These are phyloP conservation scores for Salpingoeca rosetta DNA, from an alignment of 78 protist genomes.

Conservation along the genomic window DNA sequence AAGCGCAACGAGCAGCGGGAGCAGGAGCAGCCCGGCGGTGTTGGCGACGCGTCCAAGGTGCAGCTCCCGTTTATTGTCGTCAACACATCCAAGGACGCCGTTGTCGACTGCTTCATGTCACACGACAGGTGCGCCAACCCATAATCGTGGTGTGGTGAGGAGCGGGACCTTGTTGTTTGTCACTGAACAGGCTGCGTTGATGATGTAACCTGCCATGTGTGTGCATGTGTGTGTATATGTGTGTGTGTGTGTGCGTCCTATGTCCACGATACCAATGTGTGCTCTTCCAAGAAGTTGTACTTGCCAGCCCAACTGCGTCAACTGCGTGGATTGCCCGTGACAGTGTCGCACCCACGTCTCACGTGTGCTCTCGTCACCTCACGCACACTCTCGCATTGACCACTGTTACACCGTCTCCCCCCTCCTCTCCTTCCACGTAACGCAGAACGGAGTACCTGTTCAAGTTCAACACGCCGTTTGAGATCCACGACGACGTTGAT, in stretches of 20 bases:
- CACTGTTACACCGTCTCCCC: no score
- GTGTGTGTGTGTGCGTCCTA: no score
- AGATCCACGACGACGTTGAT: conserved; percentile 68
- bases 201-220: no score
- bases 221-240: no score
- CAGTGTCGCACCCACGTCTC: no score
- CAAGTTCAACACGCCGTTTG: conserved; percentile 66
- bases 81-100: conserved; percentile 52
- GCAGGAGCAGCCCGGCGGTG: neutral
- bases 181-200: neutral
- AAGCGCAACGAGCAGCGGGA: conserved; percentile 14
- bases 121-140: conserved; percentile 39
- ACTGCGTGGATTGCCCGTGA: no score
- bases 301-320: no score
- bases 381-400: no score
- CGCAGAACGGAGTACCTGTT: conserved; percentile 50
- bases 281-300: no score
- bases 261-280: no score
- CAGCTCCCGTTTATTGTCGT: conserved; percentile 68
- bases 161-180: neutral
- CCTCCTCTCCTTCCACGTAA: no score
- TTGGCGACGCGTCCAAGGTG: neutral
- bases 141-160: neutral
- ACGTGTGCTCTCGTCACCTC: no score
- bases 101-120: conserved; percentile 74